phyloP scores from a whole-genome alignment of 371 early-diverging fungal species.

The Gilbertella persicaria region DNA sequence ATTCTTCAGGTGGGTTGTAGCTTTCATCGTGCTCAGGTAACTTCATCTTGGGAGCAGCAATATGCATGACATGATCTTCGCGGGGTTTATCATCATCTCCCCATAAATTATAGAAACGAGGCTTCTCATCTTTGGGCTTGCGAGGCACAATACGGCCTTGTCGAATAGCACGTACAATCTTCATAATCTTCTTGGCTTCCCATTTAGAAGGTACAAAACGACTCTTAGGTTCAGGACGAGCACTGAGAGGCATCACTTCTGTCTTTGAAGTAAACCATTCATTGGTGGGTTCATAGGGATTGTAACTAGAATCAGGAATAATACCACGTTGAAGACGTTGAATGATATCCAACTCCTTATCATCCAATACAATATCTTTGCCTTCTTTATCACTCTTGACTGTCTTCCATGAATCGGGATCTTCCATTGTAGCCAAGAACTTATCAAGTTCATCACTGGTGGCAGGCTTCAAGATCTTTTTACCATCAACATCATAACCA shows the following conservation, averaged over 20 bases:
- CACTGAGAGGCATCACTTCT: slow-evolving; percentile 76
- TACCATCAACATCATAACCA: slow-evolving; percentile 94
- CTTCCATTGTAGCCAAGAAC: slow-evolving; percentile 90
- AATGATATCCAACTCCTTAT: slow-evolving; percentile 91
- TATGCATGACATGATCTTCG: slow-evolving; percentile 74
- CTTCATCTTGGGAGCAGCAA: slow-evolving; percentile 90
- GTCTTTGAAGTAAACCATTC: slow-evolving; percentile 93
- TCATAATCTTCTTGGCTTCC: slow-evolving; percentile 92
- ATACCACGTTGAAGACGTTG: slow-evolving; percentile 78
- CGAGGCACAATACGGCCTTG: slow-evolving; percentile 80
- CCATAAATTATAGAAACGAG: slow-evolving; percentile 89
- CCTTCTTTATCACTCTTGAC: slow-evolving; percentile 81
- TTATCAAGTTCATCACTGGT: slow-evolving; percentile 89
- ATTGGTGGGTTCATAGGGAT: slow-evolving; percentile 91
- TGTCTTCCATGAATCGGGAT: slow-evolving; percentile 90
- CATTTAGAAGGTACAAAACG: slow-evolving; percentile 93
- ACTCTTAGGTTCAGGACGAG: slow-evolving; percentile 92
- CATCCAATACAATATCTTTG: slow-evolving; percentile 79
- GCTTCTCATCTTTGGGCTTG: slow-evolving; percentile 63
- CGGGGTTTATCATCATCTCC: slow-evolving; percentile 62
- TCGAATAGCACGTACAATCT: slow-evolving; percentile 94
- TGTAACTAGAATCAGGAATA: slow-evolving; percentile 81
- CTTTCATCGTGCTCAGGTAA: slow-evolving; percentile 93
- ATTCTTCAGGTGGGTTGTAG: slow-evolving; percentile 98
- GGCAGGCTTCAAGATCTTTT: slow-evolving; percentile 86